phyloP scores from a whole-genome alignment of 1,139 yeast species.

The Nadsonia commutata region DNA sequence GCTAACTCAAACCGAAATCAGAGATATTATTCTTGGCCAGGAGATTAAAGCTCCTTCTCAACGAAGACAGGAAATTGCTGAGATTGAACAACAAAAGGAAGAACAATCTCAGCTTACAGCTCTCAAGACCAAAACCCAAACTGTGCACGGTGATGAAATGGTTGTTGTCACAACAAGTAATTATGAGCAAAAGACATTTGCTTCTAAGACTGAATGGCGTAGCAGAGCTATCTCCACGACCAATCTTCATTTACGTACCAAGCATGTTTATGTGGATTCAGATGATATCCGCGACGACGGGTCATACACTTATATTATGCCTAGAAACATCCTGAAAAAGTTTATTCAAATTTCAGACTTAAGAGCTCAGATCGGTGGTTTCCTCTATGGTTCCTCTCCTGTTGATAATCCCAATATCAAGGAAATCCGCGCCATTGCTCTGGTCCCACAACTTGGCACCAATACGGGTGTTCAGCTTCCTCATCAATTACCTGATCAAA shows the following conservation, averaged over 20 bases:
- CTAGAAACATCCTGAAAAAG: slow-evolving; percentile 64
- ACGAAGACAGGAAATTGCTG: slow-evolving; percentile 66
- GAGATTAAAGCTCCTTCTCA: slow-evolving; percentile 83
- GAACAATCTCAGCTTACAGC: slow-evolving; percentile 47
- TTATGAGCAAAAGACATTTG: slow-evolving; percentile 73
- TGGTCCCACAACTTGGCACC: slow-evolving; percentile 84
- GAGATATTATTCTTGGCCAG: slow-evolving; percentile 90
- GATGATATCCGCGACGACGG: slow-evolving; percentile 39
- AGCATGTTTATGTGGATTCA: slow-evolving; percentile 60
- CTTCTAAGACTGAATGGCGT: slow-evolving; percentile 88
- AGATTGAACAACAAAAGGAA: slow-evolving; percentile 45
- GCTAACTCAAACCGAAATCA: slow-evolving; percentile 81
- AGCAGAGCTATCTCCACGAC: slow-evolving; percentile 70
- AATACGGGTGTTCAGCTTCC: slow-evolving; percentile 54
- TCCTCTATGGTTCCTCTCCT: slow-evolving; percentile 64
- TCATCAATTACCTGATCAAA: slow-evolving; percentile 27
- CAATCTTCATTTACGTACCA: slow-evolving; percentile 56
- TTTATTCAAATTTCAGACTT: slow-evolving; percentile 72
- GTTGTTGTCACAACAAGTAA: slow-evolving; percentile 84
- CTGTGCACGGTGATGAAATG: slow-evolving; percentile 93
- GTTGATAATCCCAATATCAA: slow-evolving; percentile 54
- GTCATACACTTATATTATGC: slow-evolving; percentile 56
- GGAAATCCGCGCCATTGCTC: slow-evolving; percentile 59
- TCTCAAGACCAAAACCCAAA: slow-evolving; percentile 68
- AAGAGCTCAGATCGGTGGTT: slow-evolving; percentile 72